Evolutionary conservation across 345 rosid genomes (phyloP).

Genomic region (Populus simonii): DNA sequence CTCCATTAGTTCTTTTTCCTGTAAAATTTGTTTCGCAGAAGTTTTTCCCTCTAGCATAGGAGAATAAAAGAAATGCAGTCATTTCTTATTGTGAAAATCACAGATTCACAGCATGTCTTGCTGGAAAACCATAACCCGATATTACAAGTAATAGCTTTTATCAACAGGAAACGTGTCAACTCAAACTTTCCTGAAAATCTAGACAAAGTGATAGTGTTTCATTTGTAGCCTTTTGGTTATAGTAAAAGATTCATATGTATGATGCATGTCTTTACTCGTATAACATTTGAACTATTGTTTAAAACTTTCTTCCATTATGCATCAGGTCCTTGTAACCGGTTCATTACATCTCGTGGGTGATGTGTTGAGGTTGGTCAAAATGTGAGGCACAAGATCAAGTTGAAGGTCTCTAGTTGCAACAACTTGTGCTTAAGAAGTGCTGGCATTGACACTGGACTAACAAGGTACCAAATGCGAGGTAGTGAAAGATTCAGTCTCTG

Average conservation of each 20-base stretch:
- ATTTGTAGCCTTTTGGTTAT: not conserved
- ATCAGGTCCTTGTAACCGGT: constrained; percentile 82
- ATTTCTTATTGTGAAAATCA: not conserved
- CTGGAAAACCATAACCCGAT: not conserved
- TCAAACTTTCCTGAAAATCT: not conserved
- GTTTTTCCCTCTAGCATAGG: not conserved
- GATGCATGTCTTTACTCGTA: not conserved
- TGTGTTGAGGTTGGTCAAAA: constrained; percentile 67
- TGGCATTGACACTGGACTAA: not conserved
- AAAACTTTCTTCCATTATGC: not conserved
- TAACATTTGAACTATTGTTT: not conserved
- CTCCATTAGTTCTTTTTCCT: not conserved
- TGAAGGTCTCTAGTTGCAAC: constrained; percentile 1
- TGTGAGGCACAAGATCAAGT: constrained; percentile 26
- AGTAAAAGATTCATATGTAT: not conserved
- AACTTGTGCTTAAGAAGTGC: not conserved
- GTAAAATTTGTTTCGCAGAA: not conserved
- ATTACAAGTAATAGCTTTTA: not conserved
- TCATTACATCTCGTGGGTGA: constrained; percentile 95
- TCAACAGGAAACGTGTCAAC: not conserved
- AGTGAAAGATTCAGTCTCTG: too few relatives aligned
- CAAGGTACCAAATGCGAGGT: not conserved
- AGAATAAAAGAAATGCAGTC: not conserved
- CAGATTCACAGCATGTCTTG: not conserved
- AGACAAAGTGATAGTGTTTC: not conserved